phyloP scores from a whole-genome alignment of 1,139 yeast genomes.

The Yamadazyma epiphylla region DNA sequence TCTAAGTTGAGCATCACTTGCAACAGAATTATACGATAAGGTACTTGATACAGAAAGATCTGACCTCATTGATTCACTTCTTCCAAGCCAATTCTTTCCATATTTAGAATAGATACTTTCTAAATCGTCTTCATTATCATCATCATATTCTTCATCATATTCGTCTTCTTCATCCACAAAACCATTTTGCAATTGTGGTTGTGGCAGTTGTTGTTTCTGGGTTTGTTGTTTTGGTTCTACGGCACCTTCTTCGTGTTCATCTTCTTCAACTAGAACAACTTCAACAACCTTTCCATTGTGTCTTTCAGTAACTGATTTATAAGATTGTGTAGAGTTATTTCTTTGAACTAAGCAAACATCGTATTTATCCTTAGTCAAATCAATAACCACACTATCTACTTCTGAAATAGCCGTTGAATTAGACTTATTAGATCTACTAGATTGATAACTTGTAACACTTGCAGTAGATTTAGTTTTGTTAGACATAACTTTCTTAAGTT shows the following conservation, averaged over 20 bases:
- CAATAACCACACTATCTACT: slow-evolving; percentile 38
- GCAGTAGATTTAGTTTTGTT: slow-evolving; percentile 1
- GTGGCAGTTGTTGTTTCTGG: too few species aligned
- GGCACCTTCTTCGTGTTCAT: too few species aligned
- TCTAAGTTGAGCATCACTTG: slow-evolving; percentile 16
- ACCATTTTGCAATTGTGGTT: too few species aligned
- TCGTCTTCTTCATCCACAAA: too few species aligned
- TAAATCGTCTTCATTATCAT: slow-evolving; percentile 24
- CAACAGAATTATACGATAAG: slow-evolving; percentile 13
- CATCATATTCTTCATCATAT: neutral
- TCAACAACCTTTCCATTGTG: slow-evolving; percentile 43
- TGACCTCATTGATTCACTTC: slow-evolving; percentile 18
- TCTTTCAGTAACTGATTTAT: slow-evolving; percentile 38
- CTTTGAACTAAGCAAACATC: slow-evolving; percentile 36
- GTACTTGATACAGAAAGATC: slow-evolving; percentile 13
- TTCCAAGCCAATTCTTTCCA: slow-evolving; percentile 27
- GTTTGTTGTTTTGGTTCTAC: too few species aligned
- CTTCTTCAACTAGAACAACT: slow-evolving; percentile 42
- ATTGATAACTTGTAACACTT: slow-evolving; percentile 25
- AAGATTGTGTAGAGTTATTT: slow-evolving; percentile 31
- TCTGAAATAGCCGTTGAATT: slow-evolving; percentile 22
- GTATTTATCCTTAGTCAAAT: slow-evolving; percentile 39
- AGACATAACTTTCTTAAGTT: slow-evolving; percentile 5
- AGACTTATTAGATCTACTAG: slow-evolving; percentile 22
- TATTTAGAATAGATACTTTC: slow-evolving; percentile 45